Evolutionary conservation across 768 basidiomycete genomes (phyloP), one percentile per base, ranked within the genome.

Genomic region (Chiua virens): DNA sequence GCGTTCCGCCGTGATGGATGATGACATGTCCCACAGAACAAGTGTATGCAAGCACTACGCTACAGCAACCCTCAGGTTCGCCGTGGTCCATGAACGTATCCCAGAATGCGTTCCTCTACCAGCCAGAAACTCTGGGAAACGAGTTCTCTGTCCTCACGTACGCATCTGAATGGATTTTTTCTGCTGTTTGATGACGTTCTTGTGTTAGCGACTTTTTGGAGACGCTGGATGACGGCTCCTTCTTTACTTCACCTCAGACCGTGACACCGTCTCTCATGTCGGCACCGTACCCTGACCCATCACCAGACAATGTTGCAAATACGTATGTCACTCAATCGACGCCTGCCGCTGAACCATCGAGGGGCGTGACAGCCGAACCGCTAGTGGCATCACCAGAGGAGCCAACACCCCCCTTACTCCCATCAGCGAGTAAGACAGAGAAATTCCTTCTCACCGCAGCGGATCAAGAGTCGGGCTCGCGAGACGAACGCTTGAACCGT

Each of bases 361-460:
- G 63, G 36, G 54, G 56, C 8, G 8, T 62, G 2, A 62, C 60
- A 14, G 58, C 61, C 32, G 67, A 64, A 18, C 54, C 54, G 17
- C 60, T 53, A 4, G 50, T 54, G 22, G 54, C 59, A 35, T 53
- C 69, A 42, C 60, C 74, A 34, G 74, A 76, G 37, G 70, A 76
- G 30, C 68, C 76, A 2, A 70, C 75, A 0, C 75, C 80, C 5
- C 64, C 71, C 15, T 79, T 89, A 4, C 76, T 92, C 2, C 86
- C 86, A 0, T 79, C 86, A 0, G 83, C 86, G 14, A 89, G 81
- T 1, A 89, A 87, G 63, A 88, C 92, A 1, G 96, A 98, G 66
- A 81, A 79, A 43, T 98, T 95, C 71, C 76, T 97, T 53, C 75
- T 98, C 21, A 95, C 92, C 0, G 95, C 96, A 4, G 96, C 96